phyloP scores from a whole-genome alignment of 805 yeast genomes.

The Jamesozyma jinghongensis region DNA sequence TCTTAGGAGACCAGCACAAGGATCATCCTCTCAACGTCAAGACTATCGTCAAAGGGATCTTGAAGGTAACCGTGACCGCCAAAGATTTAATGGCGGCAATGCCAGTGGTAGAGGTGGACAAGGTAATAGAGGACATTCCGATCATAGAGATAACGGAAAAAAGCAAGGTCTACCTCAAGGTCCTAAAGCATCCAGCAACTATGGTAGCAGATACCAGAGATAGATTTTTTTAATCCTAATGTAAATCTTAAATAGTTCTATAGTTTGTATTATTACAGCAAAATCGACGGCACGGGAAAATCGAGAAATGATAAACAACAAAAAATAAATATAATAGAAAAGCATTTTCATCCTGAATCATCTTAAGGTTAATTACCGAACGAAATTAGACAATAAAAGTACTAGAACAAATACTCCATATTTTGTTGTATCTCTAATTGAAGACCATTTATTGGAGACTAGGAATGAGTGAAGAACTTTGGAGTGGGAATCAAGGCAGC shows the following conservation, averaged over 20 bases:
- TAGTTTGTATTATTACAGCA: too few relatives aligned
- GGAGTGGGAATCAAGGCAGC: constrained; percentile 36
- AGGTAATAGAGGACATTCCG: too few relatives aligned
- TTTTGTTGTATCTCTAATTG: too few relatives aligned
- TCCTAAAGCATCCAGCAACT: constrained; percentile 10
- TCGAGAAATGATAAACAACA: background rate
- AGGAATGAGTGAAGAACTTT: constrained; percentile 15
- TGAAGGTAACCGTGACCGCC: constrained; percentile 5
- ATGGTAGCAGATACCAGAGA: constrained; percentile 17
- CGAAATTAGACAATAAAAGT: too few relatives aligned
- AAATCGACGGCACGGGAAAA: background rate
- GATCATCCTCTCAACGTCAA: background rate
- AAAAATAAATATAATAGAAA: background rate
- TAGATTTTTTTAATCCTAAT: too few relatives aligned
- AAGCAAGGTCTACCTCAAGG: constrained; percentile 18
- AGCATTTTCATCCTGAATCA: too few relatives aligned
- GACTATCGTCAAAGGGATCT: constrained; percentile 1
- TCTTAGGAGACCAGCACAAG: constrained; percentile 1
- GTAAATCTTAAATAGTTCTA: too few relatives aligned
- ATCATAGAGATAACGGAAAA: background rate
- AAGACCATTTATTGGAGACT: too few relatives aligned
- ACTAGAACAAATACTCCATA: too few relatives aligned
- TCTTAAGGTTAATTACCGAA: too few relatives aligned
- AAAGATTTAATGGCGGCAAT: constrained; percentile 5
- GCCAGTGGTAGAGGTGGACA: background rate